Evolutionary conservation across 2,329 filamentous ascomycete genomes (phyloP), one percentile per base, ranked within the genome.

Genomic region (Fusarium beomiforme): DNA sequence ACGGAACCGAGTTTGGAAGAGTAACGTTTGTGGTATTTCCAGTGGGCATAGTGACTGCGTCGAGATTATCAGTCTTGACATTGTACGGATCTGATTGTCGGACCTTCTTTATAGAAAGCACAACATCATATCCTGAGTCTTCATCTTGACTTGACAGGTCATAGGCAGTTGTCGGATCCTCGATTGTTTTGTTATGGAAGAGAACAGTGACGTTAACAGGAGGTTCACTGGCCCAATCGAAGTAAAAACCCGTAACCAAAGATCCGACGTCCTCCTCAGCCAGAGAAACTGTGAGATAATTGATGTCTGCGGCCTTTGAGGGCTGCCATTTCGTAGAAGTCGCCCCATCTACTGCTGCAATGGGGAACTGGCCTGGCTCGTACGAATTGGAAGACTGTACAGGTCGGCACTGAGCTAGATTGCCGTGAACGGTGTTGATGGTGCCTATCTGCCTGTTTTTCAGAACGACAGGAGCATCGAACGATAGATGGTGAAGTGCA

Each of bases 271-370:
- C 23, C 1, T 37, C 10, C 3, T 16, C 14, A 1, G 29, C 59
- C 1, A 60, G 13, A 0, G 36, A 50, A 7, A 62, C 43, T 3
- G 55, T 62, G 1, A 62, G 9, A 19, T 23, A 43, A 8, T 37
- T 60, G 16, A 50, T 2, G 2, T 62, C 59, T 4, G 26, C 59
- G 0, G 59, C 59, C 4, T 43, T 62, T 2, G 55, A 31, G 10
- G 59, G 59, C 10, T 60, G 55, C 59, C 59, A 62, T 11, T 60
- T 62, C 0, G 59, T 62, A 0, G 59, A 62, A 1, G 59, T 62
- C 4, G 59, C 59, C 3, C 59, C 59, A 2, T 62, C 59, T 1
- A 60, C 29, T 14, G 29, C 59, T 1, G n/a, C 55, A 2, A 62
- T 26, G 4, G 59, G 59, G 4, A 62, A 62, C 0, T 62, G 59